A percentile compares a stretch with the other conserved stretches of the same genome.
phyloP scores from a whole-genome alignment of 2,329 filamentous ascomycete genomes.

The Ophiostoma sp. region DNA sequence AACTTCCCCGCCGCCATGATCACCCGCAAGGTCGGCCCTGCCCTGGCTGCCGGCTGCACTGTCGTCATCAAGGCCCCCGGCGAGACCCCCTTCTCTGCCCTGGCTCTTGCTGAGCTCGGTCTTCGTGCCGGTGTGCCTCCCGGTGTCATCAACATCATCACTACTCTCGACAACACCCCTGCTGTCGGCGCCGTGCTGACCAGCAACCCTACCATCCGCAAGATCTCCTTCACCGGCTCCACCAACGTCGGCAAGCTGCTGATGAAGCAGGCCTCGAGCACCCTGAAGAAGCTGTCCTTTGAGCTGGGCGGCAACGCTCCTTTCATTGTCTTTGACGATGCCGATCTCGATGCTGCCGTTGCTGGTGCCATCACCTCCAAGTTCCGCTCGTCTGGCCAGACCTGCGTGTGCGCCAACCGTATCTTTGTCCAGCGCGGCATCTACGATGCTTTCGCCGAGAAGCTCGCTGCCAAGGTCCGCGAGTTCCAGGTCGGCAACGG shows the following conservation, averaged over 20 bases:
- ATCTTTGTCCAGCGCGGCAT: slow-evolving; percentile 74
- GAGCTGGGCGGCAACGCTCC: slow-evolving; percentile 94
- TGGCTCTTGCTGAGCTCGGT: slow-evolving; percentile 81
- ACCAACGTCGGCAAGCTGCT: slow-evolving; percentile 65
- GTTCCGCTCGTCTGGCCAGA: slow-evolving; percentile 92
- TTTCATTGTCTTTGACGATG: slow-evolving; percentile 95
- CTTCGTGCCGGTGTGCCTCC: slow-evolving; percentile 82
- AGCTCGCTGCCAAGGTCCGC: slow-evolving; percentile 66
- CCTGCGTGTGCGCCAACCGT: slow-evolving; percentile 85
- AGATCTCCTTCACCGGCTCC: slow-evolving; percentile 90
- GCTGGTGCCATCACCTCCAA: slow-evolving; percentile 78
- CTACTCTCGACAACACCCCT: slow-evolving; percentile 70
- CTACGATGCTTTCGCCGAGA: slow-evolving; percentile 67
- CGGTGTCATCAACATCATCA: slow-evolving; percentile 87
- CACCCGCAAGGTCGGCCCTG: slow-evolving; percentile 64
- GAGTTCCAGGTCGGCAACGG: slow-evolving; percentile 72
- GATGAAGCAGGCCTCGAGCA: slow-evolving; percentile 82
- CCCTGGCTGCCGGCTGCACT: slow-evolving; percentile 89
- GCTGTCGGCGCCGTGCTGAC: slow-evolving; percentile 74
- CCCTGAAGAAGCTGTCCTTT: slow-evolving; percentile 76
- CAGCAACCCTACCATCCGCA: slow-evolving; percentile 69
- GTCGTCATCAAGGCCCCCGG: slow-evolving; percentile 86
- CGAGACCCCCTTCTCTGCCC: slow-evolving; percentile 86
- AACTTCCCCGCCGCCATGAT: slow-evolving; percentile 81
- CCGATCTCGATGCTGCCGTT: slow-evolving; percentile 80